Percentiles rank a stretch among this genome's conserved stretches.
Conservation (phyloP, 148 eudicot genomes). For the Talinum fruticosum region DNA sequence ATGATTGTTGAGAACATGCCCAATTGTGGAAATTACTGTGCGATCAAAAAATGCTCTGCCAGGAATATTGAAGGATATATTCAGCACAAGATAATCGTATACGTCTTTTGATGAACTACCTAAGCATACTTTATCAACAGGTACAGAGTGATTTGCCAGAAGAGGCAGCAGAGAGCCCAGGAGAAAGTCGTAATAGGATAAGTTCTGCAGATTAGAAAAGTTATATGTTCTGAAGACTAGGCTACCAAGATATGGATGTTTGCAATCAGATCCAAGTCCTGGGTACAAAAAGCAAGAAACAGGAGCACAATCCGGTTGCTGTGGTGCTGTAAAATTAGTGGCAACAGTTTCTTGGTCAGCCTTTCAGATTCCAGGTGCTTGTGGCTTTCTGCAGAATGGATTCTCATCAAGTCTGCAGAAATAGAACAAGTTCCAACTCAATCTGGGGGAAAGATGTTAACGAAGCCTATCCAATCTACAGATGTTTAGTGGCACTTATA, state of each 20-base stretch:
- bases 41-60: conserved; percentile 47
- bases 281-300: conserved; percentile 37
- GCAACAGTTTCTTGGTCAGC: conserved; percentile 16
- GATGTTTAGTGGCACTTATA: background rate
- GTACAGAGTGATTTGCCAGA: conserved; percentile 32
- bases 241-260: conserved; percentile 56
- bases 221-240: conserved; percentile 48
- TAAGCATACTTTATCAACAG: conserved; percentile 48
- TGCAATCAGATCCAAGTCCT: conserved; percentile 39
- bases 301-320: conserved; percentile 37
- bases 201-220: conserved; percentile 53
- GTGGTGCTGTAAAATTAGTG: conserved; percentile 6
- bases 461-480: background rate
- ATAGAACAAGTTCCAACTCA: conserved; percentile 2
- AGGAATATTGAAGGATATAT: conserved; percentile 48
- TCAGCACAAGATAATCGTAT: conserved; percentile 36
- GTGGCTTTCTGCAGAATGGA: conserved; percentile 49
- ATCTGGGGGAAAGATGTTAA: background rate
- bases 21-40: conserved; percentile 45
- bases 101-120: conserved; percentile 37
- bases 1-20: conserved; percentile 52
- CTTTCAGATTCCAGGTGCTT: conserved; percentile 43
- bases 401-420: conserved; percentile 56
- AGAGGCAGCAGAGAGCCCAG: conserved; percentile 33
- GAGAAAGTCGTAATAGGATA: conserved; percentile 39